These are phyloP conservation scores for Posidonia oceanica DNA, from an alignment of 116 monocot species.

Conservation along the genomic window DNA sequence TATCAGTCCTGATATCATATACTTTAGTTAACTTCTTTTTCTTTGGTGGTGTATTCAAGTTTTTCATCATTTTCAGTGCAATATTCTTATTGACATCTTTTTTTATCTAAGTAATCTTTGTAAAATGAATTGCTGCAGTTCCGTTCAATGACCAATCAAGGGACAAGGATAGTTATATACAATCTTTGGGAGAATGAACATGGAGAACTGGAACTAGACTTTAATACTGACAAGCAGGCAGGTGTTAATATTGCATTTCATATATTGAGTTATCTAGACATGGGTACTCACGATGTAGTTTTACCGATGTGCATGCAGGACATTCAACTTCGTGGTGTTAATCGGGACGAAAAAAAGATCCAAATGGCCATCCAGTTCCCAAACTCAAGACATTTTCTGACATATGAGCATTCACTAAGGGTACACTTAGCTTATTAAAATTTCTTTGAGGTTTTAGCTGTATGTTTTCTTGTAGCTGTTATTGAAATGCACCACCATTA, in stretches of 20 bases:
- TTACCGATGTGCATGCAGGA: conserved; percentile 44
- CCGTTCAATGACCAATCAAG: conserved; percentile 46
- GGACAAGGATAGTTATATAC: conserved; percentile 83
- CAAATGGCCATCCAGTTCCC: conserved; percentile 72
- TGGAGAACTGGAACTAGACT: conserved; percentile 85
- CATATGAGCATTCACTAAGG: conserved; percentile 81
- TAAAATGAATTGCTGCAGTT: conserved; percentile 32
- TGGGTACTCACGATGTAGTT: not conserved
- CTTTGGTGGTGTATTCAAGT: no score
- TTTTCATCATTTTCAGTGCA: no score
- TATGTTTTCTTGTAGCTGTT: no score
- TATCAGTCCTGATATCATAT: no score
- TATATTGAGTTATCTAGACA: not conserved
- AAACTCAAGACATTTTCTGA: conserved; percentile 79
- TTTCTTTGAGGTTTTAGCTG: not conserved
- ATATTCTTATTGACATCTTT: no score
- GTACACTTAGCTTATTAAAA: conserved; percentile 22
- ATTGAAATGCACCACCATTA: no score
- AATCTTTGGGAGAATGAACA: conserved; percentile 94
- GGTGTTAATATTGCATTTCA: not conserved
- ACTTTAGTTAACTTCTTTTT: no score
- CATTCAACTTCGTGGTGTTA: conserved; percentile 78
- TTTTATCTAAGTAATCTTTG: no score
- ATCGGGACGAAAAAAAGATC: conserved; percentile 82
- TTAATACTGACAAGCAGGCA: conserved; percentile 42